Evolutionary conservation across 345 rosid genomes (phyloP).

Genomic region (Aurinia saxatilis): DNA sequence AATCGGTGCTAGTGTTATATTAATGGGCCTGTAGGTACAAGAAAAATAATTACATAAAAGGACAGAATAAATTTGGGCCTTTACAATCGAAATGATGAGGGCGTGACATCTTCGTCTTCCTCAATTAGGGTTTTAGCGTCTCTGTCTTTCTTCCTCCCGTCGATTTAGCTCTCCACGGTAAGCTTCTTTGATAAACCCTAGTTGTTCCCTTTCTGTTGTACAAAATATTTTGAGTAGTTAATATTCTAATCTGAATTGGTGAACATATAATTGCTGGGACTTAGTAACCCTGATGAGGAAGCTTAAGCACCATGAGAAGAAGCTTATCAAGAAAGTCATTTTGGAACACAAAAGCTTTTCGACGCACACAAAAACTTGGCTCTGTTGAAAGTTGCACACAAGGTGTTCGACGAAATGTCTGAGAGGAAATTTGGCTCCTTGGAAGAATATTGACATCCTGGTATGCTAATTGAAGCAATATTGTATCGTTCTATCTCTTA

Average conservation of each 20-base stretch:
- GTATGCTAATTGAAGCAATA: background rate
- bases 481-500: too few relatives aligned
- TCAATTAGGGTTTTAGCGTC: slow-evolving; percentile 7
- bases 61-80: background rate
- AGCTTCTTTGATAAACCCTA: background rate
- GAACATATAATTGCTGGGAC: background rate
- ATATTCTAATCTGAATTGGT: background rate
- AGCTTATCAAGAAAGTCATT: slow-evolving; percentile 58
- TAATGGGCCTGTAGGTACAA: background rate
- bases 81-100: background rate
- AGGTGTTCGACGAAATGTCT: slow-evolving; percentile 30
- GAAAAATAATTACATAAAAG: too few relatives aligned
- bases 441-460: background rate
- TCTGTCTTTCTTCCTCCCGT: background rate
- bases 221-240: background rate
- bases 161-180: background rate
- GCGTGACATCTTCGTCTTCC: background rate
- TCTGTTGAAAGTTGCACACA: slow-evolving; percentile 3
- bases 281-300: slow-evolving; percentile 45
- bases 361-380: too few relatives aligned
- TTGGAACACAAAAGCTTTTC: too few relatives aligned
- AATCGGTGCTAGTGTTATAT: too few relatives aligned
- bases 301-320: slow-evolving; percentile 65
- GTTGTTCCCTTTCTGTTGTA: background rate
- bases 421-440: slow-evolving; percentile 1